Evolutionary conservation across 75 land plant genomes (phyloP).

Genomic region (Cunninghamia lanceolata): DNA sequence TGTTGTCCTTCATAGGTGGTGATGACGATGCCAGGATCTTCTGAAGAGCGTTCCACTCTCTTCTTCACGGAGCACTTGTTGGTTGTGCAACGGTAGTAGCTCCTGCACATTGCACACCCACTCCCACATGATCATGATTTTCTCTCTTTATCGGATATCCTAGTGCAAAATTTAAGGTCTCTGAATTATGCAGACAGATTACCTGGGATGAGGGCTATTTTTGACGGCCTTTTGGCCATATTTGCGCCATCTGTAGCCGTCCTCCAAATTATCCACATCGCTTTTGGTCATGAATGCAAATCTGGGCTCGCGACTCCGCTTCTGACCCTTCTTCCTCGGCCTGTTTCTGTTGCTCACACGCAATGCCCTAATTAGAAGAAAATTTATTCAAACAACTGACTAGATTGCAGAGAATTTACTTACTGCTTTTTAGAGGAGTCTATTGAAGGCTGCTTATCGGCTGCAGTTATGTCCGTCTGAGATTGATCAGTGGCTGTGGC

Average conservation of each 20-base stretch:
- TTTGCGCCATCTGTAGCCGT: slow-evolving; percentile 60
- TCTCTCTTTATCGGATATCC: neutral
- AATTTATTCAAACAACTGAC: neutral
- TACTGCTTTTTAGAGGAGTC: slow-evolving; percentile 32
- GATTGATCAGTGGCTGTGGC: slow-evolving; percentile 11
- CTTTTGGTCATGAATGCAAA: slow-evolving; percentile 60
- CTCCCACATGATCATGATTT: neutral
- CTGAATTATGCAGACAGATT: neutral
- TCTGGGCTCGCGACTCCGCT: slow-evolving; percentile 44
- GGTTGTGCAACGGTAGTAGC: slow-evolving; percentile 59
- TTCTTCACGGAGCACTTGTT: slow-evolving; percentile 57
- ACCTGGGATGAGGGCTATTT: slow-evolving; percentile 65
- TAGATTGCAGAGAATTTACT: slow-evolving; percentile 4
- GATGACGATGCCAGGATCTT: slow-evolving; percentile 48
- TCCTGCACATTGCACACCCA: slow-evolving; percentile 24
- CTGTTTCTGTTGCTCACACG: slow-evolving; percentile 17
- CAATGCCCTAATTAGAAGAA: neutral
- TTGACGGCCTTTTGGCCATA: slow-evolving; percentile 72
- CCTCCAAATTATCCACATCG: slow-evolving; percentile 57
- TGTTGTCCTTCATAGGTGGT: slow-evolving; percentile 63
- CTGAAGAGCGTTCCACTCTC: slow-evolving; percentile 53
- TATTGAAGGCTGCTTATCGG: neutral
- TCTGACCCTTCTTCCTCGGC: slow-evolving; percentile 51
- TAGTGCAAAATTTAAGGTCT: neutral
- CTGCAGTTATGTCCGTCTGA: neutral